phyloP scores from a whole-genome alignment of 495 filamentous ascomycete species.

The Xylaria bambusicola region DNA sequence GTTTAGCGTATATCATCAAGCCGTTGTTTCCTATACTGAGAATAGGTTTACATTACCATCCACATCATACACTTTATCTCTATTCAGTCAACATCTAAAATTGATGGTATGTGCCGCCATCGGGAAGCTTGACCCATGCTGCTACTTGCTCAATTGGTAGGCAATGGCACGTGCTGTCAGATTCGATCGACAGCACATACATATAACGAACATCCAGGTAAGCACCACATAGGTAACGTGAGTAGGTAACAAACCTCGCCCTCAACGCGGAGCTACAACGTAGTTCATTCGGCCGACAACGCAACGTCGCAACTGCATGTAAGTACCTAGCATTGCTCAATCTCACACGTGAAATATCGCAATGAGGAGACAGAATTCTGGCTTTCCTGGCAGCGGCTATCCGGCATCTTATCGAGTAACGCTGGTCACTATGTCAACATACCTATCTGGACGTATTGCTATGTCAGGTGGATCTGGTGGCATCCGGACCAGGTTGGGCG shows the following conservation, averaged over 20 bases:
- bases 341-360: background rate
- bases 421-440: background rate
- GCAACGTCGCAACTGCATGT: background rate
- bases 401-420: background rate
- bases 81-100: too few species aligned
- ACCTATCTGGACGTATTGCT: background rate
- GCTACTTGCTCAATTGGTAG: background rate
- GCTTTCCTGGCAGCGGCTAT: background rate
- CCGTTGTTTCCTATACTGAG: too few species aligned
- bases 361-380: background rate
- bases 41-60: too few species aligned
- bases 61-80: too few species aligned
- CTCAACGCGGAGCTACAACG: background rate
- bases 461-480: background rate
- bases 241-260: background rate
- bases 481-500: background rate
- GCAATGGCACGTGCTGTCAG: background rate
- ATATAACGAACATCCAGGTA: too few species aligned
- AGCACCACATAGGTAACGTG: too few species aligned
- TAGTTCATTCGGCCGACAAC: background rate
- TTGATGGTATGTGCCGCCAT: too few species aligned
- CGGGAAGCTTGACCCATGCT: too few species aligned
- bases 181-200: too few species aligned
- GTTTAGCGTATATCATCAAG: too few species aligned
- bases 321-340: background rate